Evolutionary conservation across 2,329 filamentous ascomycete genomes (phyloP).

Genomic region (Lecanosticta acicola): DNA sequence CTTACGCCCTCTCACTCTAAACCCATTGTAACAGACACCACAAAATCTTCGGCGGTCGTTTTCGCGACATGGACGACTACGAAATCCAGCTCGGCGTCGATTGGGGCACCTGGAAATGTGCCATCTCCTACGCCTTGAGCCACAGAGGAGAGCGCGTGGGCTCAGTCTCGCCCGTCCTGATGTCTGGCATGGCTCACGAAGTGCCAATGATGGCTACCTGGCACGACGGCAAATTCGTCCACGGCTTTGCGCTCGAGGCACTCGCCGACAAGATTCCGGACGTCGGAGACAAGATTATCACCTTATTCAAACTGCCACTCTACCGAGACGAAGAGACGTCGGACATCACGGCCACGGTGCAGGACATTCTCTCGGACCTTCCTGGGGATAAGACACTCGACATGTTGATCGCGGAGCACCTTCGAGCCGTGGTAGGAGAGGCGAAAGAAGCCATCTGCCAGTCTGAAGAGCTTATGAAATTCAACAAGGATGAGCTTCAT

Average conservation of each 20-base stretch:
- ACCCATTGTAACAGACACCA: too few species aligned
- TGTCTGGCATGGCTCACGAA: slow-evolving; percentile 2
- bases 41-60: too few species aligned
- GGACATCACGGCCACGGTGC: not conserved
- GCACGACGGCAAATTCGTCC: slow-evolving; percentile 5
- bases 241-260: slow-evolving; percentile 7
- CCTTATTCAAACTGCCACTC: slow-evolving; percentile 7
- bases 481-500: not conserved
- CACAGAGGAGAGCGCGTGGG: not conserved
- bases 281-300: slow-evolving; percentile 7
- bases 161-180: not conserved
- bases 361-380: slow-evolving; percentile 1
- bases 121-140: not conserved
- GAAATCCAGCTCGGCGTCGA: slow-evolving; percentile 3
- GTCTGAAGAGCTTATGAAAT: not conserved
- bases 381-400: slow-evolving; percentile 8
- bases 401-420: slow-evolving; percentile 6
- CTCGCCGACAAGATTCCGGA: slow-evolving; percentile 1
- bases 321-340: slow-evolving; percentile 2
- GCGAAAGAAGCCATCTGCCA: slow-evolving; percentile 3
- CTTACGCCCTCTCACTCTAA: too few species aligned
- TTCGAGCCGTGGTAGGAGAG: slow-evolving; percentile 7
- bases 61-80: not conserved
- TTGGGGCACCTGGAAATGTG: slow-evolving; percentile 9
- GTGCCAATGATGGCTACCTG: slow-evolving; percentile 10